Evolutionary conservation across 257 asterid species (phyloP), one percentile per base, ranked within the genome.

Genomic region (Henckelia pumila): DNA sequence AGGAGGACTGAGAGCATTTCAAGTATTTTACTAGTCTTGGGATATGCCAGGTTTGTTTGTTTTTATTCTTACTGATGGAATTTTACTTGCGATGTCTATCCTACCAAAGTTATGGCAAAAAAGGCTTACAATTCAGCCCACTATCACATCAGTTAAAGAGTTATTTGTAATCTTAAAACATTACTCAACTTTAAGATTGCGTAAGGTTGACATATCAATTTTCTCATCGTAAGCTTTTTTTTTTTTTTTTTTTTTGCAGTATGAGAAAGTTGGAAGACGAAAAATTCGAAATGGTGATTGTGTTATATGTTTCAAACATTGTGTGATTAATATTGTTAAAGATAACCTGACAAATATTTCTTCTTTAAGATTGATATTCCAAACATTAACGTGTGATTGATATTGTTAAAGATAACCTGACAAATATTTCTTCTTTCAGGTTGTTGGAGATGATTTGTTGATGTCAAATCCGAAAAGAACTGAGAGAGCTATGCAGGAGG

Each of bases 1-100:
- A 94, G 81, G 99, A 94, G 81, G 99, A 94, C 56, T 94, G 99
- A 97, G 96, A 88, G 68, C 96, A 87, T 72, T 85, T 85, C 63
- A 94, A 94, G 80, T 56, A 73, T 71, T 85, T 94, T 68, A 69
- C 89, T 61, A 73, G 73, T 71, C 95, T 88, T 37, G 96, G 91
- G 71, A 71, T 86, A 59, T 94, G 96, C 88, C 96, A 94, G 99
- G 97, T 91, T 79, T 28, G 5, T 28, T 61, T n/a, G n/a, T 61
- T 73, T 21, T 37, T 73, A 69, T 72, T 75, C 73, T 62, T 57
- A 73, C 56, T 57, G 66, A 58, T 69, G 61, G n/a, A 68, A 53
- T 29, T 63, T 69, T 17, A 23, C 64, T 63, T 62, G 67, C 61
- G 56, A 59, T 58, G 26, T 61, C 69, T 44, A 37, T 63, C 66